These are phyloP conservation scores for Carallia pectinifolia DNA, from an alignment of 345 rosid species.

Conservation along the genomic window DNA sequence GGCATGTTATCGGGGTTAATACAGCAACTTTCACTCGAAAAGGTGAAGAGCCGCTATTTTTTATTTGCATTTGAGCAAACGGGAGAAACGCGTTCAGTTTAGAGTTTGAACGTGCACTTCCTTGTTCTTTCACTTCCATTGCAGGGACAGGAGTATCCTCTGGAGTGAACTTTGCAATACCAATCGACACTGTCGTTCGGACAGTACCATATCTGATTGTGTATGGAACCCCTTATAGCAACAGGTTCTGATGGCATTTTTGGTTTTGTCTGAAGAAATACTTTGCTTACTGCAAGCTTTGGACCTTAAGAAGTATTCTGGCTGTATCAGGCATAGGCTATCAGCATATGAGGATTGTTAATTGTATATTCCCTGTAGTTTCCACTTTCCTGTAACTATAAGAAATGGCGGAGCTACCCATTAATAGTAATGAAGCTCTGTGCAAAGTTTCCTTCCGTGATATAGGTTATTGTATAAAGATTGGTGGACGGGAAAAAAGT, in stretches of 20 bases:
- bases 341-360: too few relatives aligned
- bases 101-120: neutral
- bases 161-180: slow-evolving; percentile 79
- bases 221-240: slow-evolving; percentile 74
- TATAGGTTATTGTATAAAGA: too few relatives aligned
- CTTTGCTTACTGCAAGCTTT: too few relatives aligned
- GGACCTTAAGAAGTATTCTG: too few relatives aligned
- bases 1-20: slow-evolving; percentile 86
- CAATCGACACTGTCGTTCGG: slow-evolving; percentile 63
- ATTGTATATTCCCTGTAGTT: too few relatives aligned
- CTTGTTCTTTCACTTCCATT: slow-evolving; percentile 6
- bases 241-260: slow-evolving; percentile 53
- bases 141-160: slow-evolving; percentile 84
- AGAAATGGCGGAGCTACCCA: too few relatives aligned
- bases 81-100: neutral
- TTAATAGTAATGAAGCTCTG: too few relatives aligned
- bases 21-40: slow-evolving; percentile 83
- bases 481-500: too few relatives aligned
- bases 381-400: too few relatives aligned
- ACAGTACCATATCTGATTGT: slow-evolving; percentile 77
- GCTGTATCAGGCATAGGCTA: too few relatives aligned
- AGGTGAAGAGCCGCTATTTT: slow-evolving; percentile 37
- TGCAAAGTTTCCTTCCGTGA: too few relatives aligned
- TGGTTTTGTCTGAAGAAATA: neutral
- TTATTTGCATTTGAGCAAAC: neutral